phyloP scores from a whole-genome alignment of 805 yeast genomes.

The Schizosaccharomyces pombe region ASM294v3 CU329670.1:3039501-3040000 shows the following conservation, averaged over 20 bases:
- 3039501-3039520: not conserved
- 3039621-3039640: no score
- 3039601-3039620: no score
- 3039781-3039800: slow-evolving; percentile 79
- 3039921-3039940: slow-evolving; percentile 48
- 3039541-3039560: not conserved
- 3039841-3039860: slow-evolving; percentile 82
- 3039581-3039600: no score
- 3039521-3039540: not conserved
- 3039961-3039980: slow-evolving; percentile 71
- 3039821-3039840: slow-evolving; percentile 34
- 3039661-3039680: no score
- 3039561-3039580: not conserved
- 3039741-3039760: slow-evolving; percentile 20
- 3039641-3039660: no score
- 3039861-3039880: slow-evolving; percentile 62
- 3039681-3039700: not conserved
- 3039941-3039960: slow-evolving; percentile 65
- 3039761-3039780: slow-evolving; percentile 55
- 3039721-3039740: not conserved
- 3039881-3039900: slow-evolving; percentile 92
- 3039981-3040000: slow-evolving; percentile 65
- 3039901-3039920: slow-evolving; percentile 52
- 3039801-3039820: slow-evolving; percentile 38
- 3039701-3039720: not conserved